Evolutionary conservation across 495 filamentous ascomycete genomes (phyloP).

Genomic region (Xylaria acuta): DNA sequence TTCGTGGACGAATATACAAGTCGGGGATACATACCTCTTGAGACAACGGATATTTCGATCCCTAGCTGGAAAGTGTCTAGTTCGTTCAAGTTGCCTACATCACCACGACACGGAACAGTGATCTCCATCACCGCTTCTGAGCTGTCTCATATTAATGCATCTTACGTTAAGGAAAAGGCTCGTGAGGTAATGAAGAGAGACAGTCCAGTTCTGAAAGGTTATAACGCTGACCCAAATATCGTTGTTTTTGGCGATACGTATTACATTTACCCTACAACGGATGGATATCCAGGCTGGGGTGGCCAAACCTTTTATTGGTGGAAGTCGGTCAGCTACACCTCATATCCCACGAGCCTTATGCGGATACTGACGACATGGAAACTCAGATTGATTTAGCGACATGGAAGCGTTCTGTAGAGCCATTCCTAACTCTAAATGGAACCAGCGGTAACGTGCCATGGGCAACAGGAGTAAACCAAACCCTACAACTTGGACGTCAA

Average conservation of each 20-base stretch:
- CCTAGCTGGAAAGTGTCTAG: slow-evolving; percentile 29
- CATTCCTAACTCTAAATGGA: slow-evolving; percentile 27
- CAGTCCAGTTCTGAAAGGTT: slow-evolving; percentile 23
- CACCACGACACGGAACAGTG: slow-evolving; percentile 34
- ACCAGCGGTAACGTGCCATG: slow-evolving; percentile 28
- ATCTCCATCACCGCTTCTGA: slow-evolving; percentile 31
- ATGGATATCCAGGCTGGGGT: slow-evolving; percentile 28
- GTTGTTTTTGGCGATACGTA: slow-evolving; percentile 24
- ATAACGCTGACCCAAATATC: slow-evolving; percentile 30
- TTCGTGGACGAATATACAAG: slow-evolving; percentile 31
- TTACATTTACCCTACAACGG: slow-evolving; percentile 30
- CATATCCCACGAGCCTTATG: background rate
- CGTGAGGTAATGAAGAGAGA: slow-evolving; percentile 7
- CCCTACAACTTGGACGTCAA: background rate
- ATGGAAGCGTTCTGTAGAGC: slow-evolving; percentile 28
- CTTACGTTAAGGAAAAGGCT: background rate
- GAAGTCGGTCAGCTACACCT: slow-evolving; percentile 20
- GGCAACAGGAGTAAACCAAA: slow-evolving; percentile 25
- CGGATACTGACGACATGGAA: background rate
- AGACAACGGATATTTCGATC: slow-evolving; percentile 32
- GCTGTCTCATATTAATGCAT: background rate
- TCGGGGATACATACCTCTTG: slow-evolving; percentile 35
- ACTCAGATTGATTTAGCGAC: slow-evolving; percentile 17
- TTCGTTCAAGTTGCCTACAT: slow-evolving; percentile 26
- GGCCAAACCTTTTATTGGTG: slow-evolving; percentile 31